Evolutionary conservation across 306 rosid genomes (phyloP).

Genomic region (Cercis canadensis): DNA sequence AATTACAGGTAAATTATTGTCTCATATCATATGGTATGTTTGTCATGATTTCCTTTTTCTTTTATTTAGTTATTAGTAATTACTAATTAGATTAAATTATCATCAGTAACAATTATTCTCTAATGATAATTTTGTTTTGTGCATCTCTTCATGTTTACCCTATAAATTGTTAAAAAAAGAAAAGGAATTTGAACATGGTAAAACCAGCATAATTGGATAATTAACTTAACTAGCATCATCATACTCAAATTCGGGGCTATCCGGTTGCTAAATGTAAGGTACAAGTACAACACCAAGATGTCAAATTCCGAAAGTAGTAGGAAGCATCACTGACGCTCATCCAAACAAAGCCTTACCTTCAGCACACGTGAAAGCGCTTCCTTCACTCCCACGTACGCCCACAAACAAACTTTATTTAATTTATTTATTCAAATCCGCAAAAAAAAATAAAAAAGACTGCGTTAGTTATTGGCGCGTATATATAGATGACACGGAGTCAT

Average conservation of each 20-base stretch:
- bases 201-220: too few relatives aligned
- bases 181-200: too few relatives aligned
- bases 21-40: neutral
- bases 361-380: slow-evolving; percentile 21
- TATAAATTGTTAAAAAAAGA: too few relatives aligned
- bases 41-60: neutral
- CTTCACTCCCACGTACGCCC: slow-evolving; percentile 14
- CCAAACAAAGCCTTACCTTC: slow-evolving; percentile 38
- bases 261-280: neutral
- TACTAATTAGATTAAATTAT: too few relatives aligned
- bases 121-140: too few relatives aligned
- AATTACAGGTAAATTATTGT: too few relatives aligned
- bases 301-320: slow-evolving; percentile 44
- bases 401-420: neutral
- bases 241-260: too few relatives aligned
- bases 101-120: too few relatives aligned
- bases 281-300: neutral
- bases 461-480: slow-evolving; percentile 38
- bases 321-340: slow-evolving; percentile 41
- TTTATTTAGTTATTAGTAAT: too few relatives aligned
- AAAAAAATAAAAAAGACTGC: slow-evolving; percentile 1
- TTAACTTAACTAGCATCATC: too few relatives aligned
- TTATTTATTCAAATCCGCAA: slow-evolving; percentile 8
- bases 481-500: slow-evolving; percentile 6
- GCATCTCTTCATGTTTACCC: too few relatives aligned